Base-by-base conservation (phyloP, 140 eudicot species). In the Oenanthe javanica region DNA sequence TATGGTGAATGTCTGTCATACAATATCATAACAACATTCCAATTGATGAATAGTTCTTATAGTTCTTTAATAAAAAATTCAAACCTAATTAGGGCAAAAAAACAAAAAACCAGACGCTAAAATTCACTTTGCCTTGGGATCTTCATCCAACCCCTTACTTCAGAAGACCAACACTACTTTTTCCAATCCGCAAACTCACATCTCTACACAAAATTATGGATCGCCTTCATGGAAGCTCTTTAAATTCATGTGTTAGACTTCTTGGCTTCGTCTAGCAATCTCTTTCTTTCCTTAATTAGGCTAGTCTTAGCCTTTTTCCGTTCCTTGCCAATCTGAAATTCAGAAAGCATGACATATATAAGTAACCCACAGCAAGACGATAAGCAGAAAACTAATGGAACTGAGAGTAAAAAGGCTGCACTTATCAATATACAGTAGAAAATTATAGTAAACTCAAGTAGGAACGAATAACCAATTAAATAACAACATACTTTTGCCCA, bases 311-410 rank as follows among this genome's bases (percentile, higher is more conserved):
- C 87, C 43, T 47, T 52, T 74, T 89, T 87, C 63, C 83, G 82
- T 81, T 78, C 49, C 14, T 80, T 66, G 61, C 85, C 81, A 61
- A 87, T 87, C 88, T 87, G 88, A 38, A 74, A 74, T 9, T 74
- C 9, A 74, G 21, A 46, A 73, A 74, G 19, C 27, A 74, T 74
- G 9, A 73, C 55, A 73, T 25, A 46, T 50, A 4, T 4, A 46
- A 74, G 57, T 46, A 12, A n/a, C 57, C 38, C n/a, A 46, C 45
- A 31, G 52, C n/a, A 74, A 9, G n/a, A 10, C 0, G 2, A 45
- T 2, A 46, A 74, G 52, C n/a, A 16, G 15, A 72, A 43, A 72
- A 72, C 31, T 19, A 72, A 36, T 42, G 48, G 19, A 38, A 13
- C 7, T 12, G 38, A 38, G 47, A 69, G 47, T 38, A 36, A 15